Evolutionary conservation across 208 protist genomes (phyloP).

Genomic region (Acanthamoeba royreba): DNA sequence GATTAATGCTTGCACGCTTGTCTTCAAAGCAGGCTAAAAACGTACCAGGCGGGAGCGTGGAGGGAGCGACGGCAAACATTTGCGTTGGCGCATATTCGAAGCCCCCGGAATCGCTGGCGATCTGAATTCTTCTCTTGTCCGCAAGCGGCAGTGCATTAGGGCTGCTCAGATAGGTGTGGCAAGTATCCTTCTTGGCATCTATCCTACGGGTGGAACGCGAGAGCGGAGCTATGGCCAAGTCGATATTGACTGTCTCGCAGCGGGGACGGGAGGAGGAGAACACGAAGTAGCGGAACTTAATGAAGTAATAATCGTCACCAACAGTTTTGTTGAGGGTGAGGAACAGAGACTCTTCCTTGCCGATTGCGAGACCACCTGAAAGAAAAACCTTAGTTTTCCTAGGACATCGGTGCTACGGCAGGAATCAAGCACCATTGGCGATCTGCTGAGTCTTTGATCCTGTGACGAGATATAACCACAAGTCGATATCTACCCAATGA

Average conservation of each 20-base stretch:
- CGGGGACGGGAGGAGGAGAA: not conserved
- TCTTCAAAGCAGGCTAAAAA: not conserved
- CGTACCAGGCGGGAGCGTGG: not conserved
- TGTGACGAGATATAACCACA: conserved; percentile 15
- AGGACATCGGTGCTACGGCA: not conserved
- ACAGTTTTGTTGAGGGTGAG: not conserved
- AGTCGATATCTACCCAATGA: conserved; percentile 40
- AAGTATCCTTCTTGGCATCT: not conserved
- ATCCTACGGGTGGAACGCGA: not conserved
- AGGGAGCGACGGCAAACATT: not conserved
- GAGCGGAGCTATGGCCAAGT: not conserved
- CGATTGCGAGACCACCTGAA: not conserved
- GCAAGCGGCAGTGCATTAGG: not conserved
- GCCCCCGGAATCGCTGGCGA: not conserved
- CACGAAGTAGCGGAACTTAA: conserved; percentile 22
- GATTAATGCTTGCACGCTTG: not conserved
- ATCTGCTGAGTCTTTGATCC: not conserved
- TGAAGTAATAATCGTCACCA: not conserved
- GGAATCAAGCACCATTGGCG: not conserved
- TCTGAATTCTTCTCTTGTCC: not conserved
- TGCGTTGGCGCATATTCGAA: not conserved
- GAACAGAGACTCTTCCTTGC: conserved; percentile 32
- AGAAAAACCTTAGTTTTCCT: not conserved
- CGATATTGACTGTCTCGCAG: conserved; percentile 44
- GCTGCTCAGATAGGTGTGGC: not conserved